Evolutionary conservation across 1,284 basidiomycete genomes (phyloP).

Genomic region (Xerocomus minutiporus): DNA sequence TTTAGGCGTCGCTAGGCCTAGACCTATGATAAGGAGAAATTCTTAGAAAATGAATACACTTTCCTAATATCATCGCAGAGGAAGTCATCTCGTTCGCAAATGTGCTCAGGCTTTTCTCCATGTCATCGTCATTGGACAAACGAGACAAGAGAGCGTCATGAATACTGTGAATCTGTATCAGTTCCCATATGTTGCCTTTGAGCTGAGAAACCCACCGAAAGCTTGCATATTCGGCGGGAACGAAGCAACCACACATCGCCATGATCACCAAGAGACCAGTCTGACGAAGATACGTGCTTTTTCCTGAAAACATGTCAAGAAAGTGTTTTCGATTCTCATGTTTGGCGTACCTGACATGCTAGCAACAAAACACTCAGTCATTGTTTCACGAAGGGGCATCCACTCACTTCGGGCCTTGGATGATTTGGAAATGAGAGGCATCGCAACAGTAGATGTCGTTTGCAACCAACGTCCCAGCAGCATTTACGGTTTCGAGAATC

Average conservation of each 20-base stretch:
- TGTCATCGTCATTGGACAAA: slow-evolving; percentile 88
- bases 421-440: slow-evolving; percentile 79
- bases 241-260: slow-evolving; percentile 87
- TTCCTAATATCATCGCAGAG: slow-evolving; percentile 82
- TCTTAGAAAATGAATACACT: neutral
- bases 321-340: neutral
- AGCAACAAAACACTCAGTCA: neutral
- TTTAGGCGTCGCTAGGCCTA: slow-evolving; percentile 69
- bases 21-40: neutral
- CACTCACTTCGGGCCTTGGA: slow-evolving; percentile 83
- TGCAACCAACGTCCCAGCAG: slow-evolving; percentile 66
- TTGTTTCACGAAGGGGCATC: neutral
- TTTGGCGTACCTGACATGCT: slow-evolving; percentile 74
- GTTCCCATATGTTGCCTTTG: neutral
- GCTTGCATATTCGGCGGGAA: slow-evolving; percentile 87
- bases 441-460: slow-evolving; percentile 87
- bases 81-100: slow-evolving; percentile 92
- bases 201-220: slow-evolving; percentile 49
- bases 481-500: slow-evolving; percentile 72
- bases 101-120: slow-evolving; percentile 85
- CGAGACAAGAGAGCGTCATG: slow-evolving; percentile 83
- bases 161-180: slow-evolving; percentile 41
- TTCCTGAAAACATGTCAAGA: slow-evolving; percentile 47
- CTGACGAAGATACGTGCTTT: slow-evolving; percentile 89
- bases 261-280: slow-evolving; percentile 80